Evolutionary conservation across 1,284 basidiomycete genomes (phyloP), one percentile per base, ranked within the genome.

Genomic region (Taiwanofungus camphoratus): DNA sequence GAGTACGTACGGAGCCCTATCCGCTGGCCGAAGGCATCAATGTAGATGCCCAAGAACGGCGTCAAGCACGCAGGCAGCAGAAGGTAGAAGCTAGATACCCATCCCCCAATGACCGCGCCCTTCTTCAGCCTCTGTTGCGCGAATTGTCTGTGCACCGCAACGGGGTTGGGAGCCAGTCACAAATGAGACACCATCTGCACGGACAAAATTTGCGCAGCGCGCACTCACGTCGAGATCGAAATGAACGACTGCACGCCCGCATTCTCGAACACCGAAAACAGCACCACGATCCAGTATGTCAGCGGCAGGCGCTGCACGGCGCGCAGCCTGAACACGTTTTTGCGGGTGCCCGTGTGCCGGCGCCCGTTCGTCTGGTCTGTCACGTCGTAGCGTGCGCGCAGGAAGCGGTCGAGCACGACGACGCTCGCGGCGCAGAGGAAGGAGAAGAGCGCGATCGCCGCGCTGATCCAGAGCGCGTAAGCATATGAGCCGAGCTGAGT

Each of bases 31-130:
- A 60, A 67, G 5, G 62, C 51, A 54, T 71, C 69, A 42, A 71
- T 67, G 50, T 67, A 68, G 42, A 70, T 61, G 13, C 69, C 68
- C 37, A 70, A 45, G 56, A 71, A 68, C 19, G 69, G 69, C 2
- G 68, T 70, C 48, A 70, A 51, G 42, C 65, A 65, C 6, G 66
- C 64, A 1, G 69, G 69, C 3, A 71, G 62, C 26, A 71, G 58
- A 30, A 71, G 56, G 54, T 70, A 71, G 56, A 71, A 67, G 49
- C 67, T 70, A 4, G 69, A 69, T n/a, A 70, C 69, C 69, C 69
- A 71, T 45, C 69, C 69, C 13, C 67, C 68, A 31, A 71, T 63
- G 40, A 71, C 66, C n/a, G 69, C 69, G 31, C 69, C 69, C 53
- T 70, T 68, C 54, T 69, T 59, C 37, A 71, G 53, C 3, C 69